Percentiles rank a stretch among this genome's conserved stretches.
Conservation (phyloP, 1,139 yeast species). For the Lodderomyces elongisporus region DNA sequence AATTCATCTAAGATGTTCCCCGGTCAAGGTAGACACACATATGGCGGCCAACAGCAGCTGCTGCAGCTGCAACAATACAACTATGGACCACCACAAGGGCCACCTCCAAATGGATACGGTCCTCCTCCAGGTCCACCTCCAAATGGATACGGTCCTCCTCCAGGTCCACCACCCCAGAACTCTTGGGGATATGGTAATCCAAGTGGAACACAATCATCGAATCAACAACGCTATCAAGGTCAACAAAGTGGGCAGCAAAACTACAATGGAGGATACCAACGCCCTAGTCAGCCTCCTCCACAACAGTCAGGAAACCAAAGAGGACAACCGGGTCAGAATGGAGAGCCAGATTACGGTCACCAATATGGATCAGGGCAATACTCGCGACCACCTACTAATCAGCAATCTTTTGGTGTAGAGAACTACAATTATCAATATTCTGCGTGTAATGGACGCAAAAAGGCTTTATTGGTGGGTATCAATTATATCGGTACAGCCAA, state of each 20-base stretch:
- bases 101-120: slow-evolving; percentile 4
- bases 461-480: slow-evolving; percentile 83
- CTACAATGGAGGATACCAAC: slow-evolving; percentile 2
- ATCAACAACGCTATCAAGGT: slow-evolving; percentile 1
- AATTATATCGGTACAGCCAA: slow-evolving; percentile 76
- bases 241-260: neutral
- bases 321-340: slow-evolving; percentile 2
- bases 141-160: slow-evolving; percentile 6
- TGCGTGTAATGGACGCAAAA: slow-evolving; percentile 67
- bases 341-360: slow-evolving; percentile 7
- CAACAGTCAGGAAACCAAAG: slow-evolving; percentile 2
- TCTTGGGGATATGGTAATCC: slow-evolving; percentile 8
- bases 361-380: slow-evolving; percentile 12
- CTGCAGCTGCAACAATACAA: slow-evolving; percentile 11
- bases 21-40: slow-evolving; percentile 26
- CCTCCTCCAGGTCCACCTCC: slow-evolving; percentile 8
- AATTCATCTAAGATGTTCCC: slow-evolving; percentile 37
- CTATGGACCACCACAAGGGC: slow-evolving; percentile 8
- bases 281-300: slow-evolving; percentile 7
- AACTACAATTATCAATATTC: slow-evolving; percentile 60
- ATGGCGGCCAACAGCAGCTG: slow-evolving; percentile 13
- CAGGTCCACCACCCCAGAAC: slow-evolving; percentile 14
- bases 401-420: slow-evolving; percentile 29
- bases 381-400: slow-evolving; percentile 24
- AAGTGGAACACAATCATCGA: slow-evolving; percentile 9